Evolutionary conservation across 305 asterid species (phyloP), one percentile per base, ranked within the genome.

Genomic region (Fraxinus xanthoxyloides): DNA sequence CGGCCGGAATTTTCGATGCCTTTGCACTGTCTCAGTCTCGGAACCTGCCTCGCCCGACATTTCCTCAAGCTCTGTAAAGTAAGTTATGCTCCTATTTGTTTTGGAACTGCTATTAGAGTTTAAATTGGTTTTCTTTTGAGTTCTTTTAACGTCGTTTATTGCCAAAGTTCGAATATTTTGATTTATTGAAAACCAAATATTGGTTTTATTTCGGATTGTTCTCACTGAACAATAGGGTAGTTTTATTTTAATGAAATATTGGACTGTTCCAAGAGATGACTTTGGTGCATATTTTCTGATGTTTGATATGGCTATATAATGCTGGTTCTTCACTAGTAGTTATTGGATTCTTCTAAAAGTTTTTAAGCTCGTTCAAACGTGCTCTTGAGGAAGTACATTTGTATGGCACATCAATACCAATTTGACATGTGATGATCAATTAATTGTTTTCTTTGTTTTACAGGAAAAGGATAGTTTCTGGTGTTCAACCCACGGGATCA

Each of bases 401-500:
- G 4, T 77, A 21, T 19, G 21, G 7, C 59, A 76, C 34, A 73
- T 80, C 43, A 67, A 79, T 40, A 73, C 19, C 80, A 51, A 34
- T 80, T 65, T n/a, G 36, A 43, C 70, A 77, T 28, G 72, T 32
- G 23, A 76, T 81, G 74, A 76, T 77, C 80, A 31, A 21, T 10
- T 67, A 30, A 9, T 51, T 81, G 36, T 24, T 72, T 81, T 83
- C 10, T 74, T 83, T 24, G 31, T 75, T 65, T 80, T 79, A 74
- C 90, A 94, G 98, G 94, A 95, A 95, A 87, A 92, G 99, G 88
- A 89, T 95, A 80, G 99, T 95, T 79, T 95, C 99, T 30, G 99
- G 99, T 83, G 97, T 94, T 81, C 99, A 95, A 92, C 99, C 99
- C 78, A 95, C 99, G 19, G 98, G 99, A 74, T 94, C 98, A 81